These are phyloP conservation scores for Mrakiaceae sp. DNA, from an alignment of 1,284 basidiomycete genomes.

Conservation along the genomic window DNA sequence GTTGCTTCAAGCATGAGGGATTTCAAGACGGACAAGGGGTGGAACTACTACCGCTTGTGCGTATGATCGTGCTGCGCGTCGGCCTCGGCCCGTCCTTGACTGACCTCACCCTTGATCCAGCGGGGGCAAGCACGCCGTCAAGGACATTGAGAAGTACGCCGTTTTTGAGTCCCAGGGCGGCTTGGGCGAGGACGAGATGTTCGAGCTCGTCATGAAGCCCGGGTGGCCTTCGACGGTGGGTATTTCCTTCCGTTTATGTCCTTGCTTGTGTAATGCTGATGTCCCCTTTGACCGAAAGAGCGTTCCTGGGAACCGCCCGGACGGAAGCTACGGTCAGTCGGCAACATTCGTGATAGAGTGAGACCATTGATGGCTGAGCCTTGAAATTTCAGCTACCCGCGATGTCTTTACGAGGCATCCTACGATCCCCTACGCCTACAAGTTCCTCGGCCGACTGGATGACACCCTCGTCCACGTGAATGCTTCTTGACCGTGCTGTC, in stretches of 20 bases:
- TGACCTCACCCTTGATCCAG: too few relatives aligned
- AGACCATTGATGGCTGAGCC: too few relatives aligned
- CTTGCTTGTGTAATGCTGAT: too few relatives aligned
- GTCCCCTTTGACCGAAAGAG: neutral
- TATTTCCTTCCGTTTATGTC: too few relatives aligned
- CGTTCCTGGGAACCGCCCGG: neutral
- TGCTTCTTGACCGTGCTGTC: neutral
- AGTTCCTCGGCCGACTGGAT: conserved; percentile 49
- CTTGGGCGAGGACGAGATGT: conserved; percentile 29
- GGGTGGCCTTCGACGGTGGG: conserved; percentile 40
- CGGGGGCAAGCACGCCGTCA: conserved; percentile 27
- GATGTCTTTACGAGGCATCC: conserved; percentile 32
- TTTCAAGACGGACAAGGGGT: conserved; percentile 45
- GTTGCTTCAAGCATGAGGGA: conserved; percentile 45
- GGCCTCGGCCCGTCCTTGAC: too few relatives aligned
- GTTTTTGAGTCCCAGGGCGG: conserved; percentile 35
- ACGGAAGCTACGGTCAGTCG: neutral
- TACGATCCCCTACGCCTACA: conserved; percentile 38
- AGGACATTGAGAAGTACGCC: conserved; percentile 35
- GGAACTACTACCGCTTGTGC: conserved; percentile 44
- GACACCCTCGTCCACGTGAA: conserved; percentile 41
- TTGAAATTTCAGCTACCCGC: too few relatives aligned
- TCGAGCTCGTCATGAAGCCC: conserved; percentile 45
- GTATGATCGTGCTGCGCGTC: too few relatives aligned
- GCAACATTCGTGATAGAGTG: neutral